Evolutionary conservation across 495 filamentous ascomycete species (phyloP).

Genomic region (Aspergillus cristatus): DNA sequence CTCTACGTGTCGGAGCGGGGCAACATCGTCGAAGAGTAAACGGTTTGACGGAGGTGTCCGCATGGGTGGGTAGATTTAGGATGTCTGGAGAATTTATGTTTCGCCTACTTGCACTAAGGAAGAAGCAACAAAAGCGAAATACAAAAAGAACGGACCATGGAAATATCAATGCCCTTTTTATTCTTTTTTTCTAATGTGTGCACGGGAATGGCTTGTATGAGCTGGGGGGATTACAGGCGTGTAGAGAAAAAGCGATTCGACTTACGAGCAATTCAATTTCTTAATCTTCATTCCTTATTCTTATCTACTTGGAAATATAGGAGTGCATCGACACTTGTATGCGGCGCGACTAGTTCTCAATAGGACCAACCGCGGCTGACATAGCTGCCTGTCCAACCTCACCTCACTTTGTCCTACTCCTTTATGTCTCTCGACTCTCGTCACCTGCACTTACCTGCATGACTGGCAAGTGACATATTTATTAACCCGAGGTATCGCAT

Average conservation of each 20-base stretch:
- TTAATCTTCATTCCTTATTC: too few species aligned
- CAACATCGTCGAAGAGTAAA: conserved; percentile 74
- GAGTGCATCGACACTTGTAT: too few species aligned
- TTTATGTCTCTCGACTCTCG: too few species aligned
- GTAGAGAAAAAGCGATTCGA: conserved; percentile 15
- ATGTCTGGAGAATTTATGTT: conserved; percentile 37
- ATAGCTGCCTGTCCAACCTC: too few species aligned
- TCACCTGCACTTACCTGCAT: too few species aligned
- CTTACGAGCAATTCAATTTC: conserved; percentile 12
- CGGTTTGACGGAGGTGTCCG: conserved; percentile 18
- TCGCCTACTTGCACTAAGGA: conserved; percentile 39
- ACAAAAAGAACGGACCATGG: conserved; percentile 34
- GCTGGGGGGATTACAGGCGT: conserved; percentile 16
- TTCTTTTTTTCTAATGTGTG: conserved; percentile 5
- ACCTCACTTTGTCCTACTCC: too few species aligned
- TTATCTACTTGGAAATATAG: too few species aligned
- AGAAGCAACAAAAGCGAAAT: conserved; percentile 32
- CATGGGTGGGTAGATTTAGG: conserved; percentile 27
- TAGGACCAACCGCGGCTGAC: too few species aligned
- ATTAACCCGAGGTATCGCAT: too few species aligned
- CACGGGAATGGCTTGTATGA: conserved; percentile 21
- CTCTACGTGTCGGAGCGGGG: conserved; percentile 96
- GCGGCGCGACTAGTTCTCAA: too few species aligned
- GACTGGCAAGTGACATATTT: too few species aligned
- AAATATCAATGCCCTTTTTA: conserved; percentile 17